Percentiles rank a stretch among this genome's conserved stretches.
phyloP scores from a whole-genome alignment of 345 rosid species.

The Carallia brachiata region DNA sequence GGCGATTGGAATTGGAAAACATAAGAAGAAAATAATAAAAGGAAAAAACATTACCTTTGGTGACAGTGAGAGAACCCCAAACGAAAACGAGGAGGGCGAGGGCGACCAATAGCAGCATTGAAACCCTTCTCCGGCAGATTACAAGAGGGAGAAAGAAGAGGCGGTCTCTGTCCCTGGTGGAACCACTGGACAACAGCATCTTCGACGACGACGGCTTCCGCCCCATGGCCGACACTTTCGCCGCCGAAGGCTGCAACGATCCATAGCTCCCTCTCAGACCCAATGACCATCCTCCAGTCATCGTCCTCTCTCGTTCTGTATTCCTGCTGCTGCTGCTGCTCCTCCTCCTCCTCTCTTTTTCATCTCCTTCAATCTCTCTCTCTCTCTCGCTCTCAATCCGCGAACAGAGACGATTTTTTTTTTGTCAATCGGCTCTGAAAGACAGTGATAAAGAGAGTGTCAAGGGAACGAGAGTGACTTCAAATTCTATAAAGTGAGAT shows the following conservation, averaged over 20 bases:
- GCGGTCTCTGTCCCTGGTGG: constrained; percentile 71
- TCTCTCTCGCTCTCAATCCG: too few relatives aligned
- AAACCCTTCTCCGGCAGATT: constrained; percentile 53
- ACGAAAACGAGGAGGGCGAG: constrained; percentile 72
- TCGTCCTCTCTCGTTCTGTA: constrained; percentile 40
- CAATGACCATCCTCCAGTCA: constrained; percentile 73
- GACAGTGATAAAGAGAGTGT: too few relatives aligned
- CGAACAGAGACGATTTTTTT: too few relatives aligned
- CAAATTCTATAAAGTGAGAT: too few relatives aligned
- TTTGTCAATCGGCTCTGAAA: too few relatives aligned
- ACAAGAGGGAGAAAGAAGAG: constrained; percentile 28
- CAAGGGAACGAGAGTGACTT: too few relatives aligned
- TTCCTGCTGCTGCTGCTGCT: too few relatives aligned
- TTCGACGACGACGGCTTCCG: constrained; percentile 39
- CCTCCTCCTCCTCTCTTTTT: too few relatives aligned
- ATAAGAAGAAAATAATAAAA: background rate
- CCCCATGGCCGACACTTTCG: constrained; percentile 27
- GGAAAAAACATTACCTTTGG: constrained; percentile 47
- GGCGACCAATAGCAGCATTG: constrained; percentile 61
- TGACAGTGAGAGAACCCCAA: constrained; percentile 57
- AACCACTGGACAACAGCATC: constrained; percentile 40
- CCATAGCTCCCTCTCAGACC: constrained; percentile 66
- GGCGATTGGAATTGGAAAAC: background rate
- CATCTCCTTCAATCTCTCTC: too few relatives aligned
- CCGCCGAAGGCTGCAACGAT: constrained; percentile 32